phyloP scores from a whole-genome alignment of 345 rosid genomes.

The Pelargonium nanum region DNA sequence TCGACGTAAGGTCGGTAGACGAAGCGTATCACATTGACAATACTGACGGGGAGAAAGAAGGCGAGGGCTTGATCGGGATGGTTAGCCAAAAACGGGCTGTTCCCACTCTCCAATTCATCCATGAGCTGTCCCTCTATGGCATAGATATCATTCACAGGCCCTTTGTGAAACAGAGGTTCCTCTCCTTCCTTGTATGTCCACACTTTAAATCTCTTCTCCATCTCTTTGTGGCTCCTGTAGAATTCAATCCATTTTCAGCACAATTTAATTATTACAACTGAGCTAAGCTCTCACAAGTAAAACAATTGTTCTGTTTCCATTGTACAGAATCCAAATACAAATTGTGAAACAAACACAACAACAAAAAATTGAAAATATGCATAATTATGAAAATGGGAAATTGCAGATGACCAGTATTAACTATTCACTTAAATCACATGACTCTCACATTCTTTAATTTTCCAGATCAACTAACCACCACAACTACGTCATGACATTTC shows the following conservation, averaged over 20 bases:
- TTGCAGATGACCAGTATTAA: too few species aligned
- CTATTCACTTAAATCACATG: too few species aligned
- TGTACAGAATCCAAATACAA: too few species aligned
- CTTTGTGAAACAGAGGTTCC: slow-evolving; percentile 47
- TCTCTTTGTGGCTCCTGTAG: slow-evolving; percentile 57
- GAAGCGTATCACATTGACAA: slow-evolving; percentile 33
- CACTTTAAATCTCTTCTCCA: slow-evolving; percentile 54
- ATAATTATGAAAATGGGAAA: too few species aligned
- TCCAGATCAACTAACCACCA: too few species aligned
- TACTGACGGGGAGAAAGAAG: slow-evolving; percentile 53
- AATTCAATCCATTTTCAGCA: not conserved
- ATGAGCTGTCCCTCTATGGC: slow-evolving; percentile 60
- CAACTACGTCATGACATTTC: too few species aligned
- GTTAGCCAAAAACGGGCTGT: slow-evolving; percentile 30
- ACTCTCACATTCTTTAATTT: too few species aligned
- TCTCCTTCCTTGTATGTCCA: slow-evolving; percentile 72
- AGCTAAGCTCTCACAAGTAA: too few species aligned
- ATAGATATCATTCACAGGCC: slow-evolving; percentile 52
- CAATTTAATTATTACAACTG: too few species aligned
- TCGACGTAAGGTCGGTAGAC: slow-evolving; percentile 46
- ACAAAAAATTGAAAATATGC: too few species aligned
- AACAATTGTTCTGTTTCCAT: too few species aligned
- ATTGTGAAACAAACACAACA: too few species aligned
- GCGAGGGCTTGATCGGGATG: slow-evolving; percentile 39
- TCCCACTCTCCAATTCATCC: slow-evolving; percentile 39